Evolutionary conservation across 2,329 filamentous ascomycete species (phyloP).

Genomic region (Paecilomyces fulvus): DNA sequence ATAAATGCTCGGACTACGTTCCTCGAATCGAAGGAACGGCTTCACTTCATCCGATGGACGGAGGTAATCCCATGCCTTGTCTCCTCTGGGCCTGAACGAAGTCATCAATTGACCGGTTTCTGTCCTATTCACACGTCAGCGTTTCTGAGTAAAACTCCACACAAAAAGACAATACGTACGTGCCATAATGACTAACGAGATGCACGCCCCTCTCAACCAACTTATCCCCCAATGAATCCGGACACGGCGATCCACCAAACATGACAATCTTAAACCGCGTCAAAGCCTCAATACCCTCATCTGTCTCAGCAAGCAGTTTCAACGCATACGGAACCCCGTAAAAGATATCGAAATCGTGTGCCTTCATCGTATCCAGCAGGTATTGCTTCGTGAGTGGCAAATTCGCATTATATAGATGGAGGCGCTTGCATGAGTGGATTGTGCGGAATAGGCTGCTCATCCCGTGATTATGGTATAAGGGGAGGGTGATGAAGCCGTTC

Average conservation of each 20-base stretch:
- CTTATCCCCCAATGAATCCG: constrained; percentile 50
- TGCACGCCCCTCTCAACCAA: constrained; percentile 47
- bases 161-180: constrained; percentile 29
- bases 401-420: constrained; percentile 47
- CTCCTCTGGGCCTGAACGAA: constrained; percentile 44
- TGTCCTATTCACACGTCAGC: constrained; percentile 32
- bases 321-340: constrained; percentile 57
- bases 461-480: constrained; percentile 53
- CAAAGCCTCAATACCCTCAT: constrained; percentile 45
- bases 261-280: constrained; percentile 44
- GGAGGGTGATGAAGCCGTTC: constrained; percentile 47
- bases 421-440: constrained; percentile 42
- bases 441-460: constrained; percentile 48
- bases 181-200: constrained; percentile 49
- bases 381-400: constrained; percentile 47
- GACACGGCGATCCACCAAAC: constrained; percentile 51
- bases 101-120: constrained; percentile 57
- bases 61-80: constrained; percentile 56
- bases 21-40: constrained; percentile 36
- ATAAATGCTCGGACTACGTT: constrained; percentile 24
- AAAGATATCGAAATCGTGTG: constrained; percentile 44
- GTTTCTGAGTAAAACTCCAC: not conserved
- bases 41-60: constrained; percentile 32
- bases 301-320: constrained; percentile 53
- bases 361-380: constrained; percentile 38